phyloP scores from a whole-genome alignment of 2,329 filamentous ascomycete genomes.

The Trichophyton mentagrophytes region DNA sequence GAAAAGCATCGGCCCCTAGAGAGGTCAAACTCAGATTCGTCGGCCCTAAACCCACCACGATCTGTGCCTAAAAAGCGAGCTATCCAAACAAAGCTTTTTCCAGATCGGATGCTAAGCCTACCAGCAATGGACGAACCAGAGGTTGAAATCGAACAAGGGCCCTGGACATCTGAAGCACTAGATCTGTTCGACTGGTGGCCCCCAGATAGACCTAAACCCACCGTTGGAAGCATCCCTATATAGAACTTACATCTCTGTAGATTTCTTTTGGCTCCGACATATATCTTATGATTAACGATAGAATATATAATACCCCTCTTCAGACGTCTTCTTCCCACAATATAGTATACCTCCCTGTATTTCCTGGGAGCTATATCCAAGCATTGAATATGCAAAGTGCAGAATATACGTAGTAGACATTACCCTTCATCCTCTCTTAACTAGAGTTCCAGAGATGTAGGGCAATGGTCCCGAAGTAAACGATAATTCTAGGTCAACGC shows the following conservation, averaged over 20 bases:
- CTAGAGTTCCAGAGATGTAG: conserved; percentile 31
- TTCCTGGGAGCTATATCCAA: neutral
- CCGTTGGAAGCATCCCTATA: neutral
- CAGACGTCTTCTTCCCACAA: neutral
- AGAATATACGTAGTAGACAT: neutral
- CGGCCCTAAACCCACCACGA: conserved; percentile 15
- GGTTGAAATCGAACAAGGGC: conserved; percentile 22
- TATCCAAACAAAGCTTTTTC: conserved; percentile 3
- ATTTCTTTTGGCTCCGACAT: neutral
- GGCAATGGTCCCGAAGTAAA: conserved; percentile 29
- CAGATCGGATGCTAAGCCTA: neutral
- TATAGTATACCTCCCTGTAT: neutral
- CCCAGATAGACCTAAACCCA: conserved; percentile 25
- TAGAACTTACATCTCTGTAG: neutral
- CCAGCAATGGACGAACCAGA: conserved; percentile 8
- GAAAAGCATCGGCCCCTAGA: conserved; percentile 14
- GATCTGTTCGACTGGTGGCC: conserved; percentile 35
- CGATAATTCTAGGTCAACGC: conserved; percentile 33
- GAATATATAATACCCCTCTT: neutral
- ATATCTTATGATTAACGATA: neutral
- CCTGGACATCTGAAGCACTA: conserved; percentile 31
- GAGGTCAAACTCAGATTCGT: conserved; percentile 27
- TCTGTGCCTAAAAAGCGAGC: neutral
- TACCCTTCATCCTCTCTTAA: conserved; percentile 22
- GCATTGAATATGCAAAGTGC: neutral